Evolutionary conservation across 2,329 filamentous ascomycete genomes (phyloP).

Genomic region (Achaetomium macrosporum): DNA sequence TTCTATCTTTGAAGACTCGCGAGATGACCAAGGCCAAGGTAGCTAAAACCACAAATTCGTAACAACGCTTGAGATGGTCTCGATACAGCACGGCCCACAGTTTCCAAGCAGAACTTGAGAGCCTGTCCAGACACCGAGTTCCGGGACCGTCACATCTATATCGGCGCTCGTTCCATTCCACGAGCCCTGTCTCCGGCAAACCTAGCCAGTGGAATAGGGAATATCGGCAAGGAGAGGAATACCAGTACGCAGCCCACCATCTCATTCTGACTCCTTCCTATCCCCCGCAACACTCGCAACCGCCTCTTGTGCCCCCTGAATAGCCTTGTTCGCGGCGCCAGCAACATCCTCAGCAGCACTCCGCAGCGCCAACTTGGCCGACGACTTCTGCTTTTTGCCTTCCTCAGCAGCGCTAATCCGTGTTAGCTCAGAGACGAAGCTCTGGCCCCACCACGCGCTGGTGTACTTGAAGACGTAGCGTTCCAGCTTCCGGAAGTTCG

Average conservation of each 20-base stretch:
- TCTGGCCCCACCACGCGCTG: slow-evolving; percentile 92
- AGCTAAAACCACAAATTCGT: too few relatives aligned
- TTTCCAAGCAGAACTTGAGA: too few relatives aligned
- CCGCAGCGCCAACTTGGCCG: slow-evolving; percentile 13
- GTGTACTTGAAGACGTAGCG: slow-evolving; percentile 98
- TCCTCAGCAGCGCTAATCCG: slow-evolving; percentile 39
- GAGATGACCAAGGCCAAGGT: too few relatives aligned
- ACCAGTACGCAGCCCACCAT: background rate
- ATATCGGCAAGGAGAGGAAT: too few relatives aligned
- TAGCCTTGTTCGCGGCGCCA: slow-evolving; percentile 15
- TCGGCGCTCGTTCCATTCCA: too few relatives aligned
- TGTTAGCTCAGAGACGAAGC: slow-evolving; percentile 81
- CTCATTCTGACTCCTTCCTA: slow-evolving; percentile 5
- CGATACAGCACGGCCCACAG: too few relatives aligned
- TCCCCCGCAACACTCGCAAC: slow-evolving; percentile 4
- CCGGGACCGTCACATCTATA: too few relatives aligned
- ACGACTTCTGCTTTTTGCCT: background rate
- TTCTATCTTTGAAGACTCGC: too few relatives aligned
- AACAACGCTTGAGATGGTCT: too few relatives aligned
- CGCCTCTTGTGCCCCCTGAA: slow-evolving; percentile 14
- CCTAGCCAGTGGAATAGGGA: background rate
- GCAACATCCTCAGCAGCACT: slow-evolving; percentile 15
- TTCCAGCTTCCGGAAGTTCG: slow-evolving; percentile 87
- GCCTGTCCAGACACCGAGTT: too few relatives aligned
- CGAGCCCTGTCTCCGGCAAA: background rate